Evolutionary conservation across 306 rosid species (phyloP).

Genomic region (Luffa acutangula): DNA sequence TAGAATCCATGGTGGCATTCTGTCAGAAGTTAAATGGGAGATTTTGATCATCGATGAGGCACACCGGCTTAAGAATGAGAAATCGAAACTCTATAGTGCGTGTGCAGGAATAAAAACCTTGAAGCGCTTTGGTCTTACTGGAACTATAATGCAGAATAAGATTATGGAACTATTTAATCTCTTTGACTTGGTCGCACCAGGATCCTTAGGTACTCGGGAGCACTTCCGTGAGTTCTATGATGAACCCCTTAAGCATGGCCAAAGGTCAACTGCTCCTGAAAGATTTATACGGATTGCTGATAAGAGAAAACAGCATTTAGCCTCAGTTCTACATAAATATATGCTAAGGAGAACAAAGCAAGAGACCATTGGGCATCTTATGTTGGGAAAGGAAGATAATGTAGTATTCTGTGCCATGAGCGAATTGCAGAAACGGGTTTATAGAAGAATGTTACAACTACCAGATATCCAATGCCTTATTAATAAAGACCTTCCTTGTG

Average conservation of each 20-base stretch:
- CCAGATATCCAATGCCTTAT: conserved; percentile 85
- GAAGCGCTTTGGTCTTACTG: conserved; percentile 83
- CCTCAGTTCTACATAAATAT: conserved; percentile 57
- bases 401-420: conserved; percentile 87
- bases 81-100: conserved; percentile 73
- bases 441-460: conserved; percentile 77
- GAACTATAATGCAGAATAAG: conserved; percentile 92
- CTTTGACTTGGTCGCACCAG: conserved; percentile 89
- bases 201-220: conserved; percentile 88
- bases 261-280: conserved; percentile 86
- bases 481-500: conserved; percentile 76
- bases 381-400: conserved; percentile 99
- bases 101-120: conserved; percentile 65
- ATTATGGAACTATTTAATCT: conserved; percentile 87
- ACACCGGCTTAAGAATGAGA: conserved; percentile 85
- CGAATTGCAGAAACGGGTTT: conserved; percentile 74
- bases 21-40: conserved; percentile 60
- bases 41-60: conserved; percentile 79
- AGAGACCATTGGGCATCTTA: conserved; percentile 96
- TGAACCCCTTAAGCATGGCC: conserved; percentile 95
- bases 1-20: conserved; percentile 61
- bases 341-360: conserved; percentile 89
- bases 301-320: conserved; percentile 70
- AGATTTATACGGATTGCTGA: conserved; percentile 69
- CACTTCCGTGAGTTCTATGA: conserved; percentile 84